Conservation (phyloP, 2,329 filamentous ascomycete species). For the Zalaria obscura region DNA sequence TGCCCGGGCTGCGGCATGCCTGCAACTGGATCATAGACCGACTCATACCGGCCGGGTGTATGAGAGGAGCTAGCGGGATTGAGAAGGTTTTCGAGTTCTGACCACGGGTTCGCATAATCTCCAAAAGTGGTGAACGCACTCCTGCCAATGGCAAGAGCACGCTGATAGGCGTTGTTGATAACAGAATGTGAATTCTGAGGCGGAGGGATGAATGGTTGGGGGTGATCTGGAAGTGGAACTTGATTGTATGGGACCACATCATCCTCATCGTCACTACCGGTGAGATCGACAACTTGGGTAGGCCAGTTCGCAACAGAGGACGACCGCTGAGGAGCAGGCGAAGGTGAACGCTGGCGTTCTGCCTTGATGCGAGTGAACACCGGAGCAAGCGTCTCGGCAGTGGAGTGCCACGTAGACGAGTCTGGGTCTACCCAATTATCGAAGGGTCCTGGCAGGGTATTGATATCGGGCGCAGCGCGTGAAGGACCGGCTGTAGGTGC, state of each 20-base stretch:
- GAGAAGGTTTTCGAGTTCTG: too few relatives aligned
- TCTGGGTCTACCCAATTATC: background rate
- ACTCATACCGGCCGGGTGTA: background rate
- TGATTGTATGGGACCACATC: conserved; percentile 3
- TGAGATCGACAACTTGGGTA: conserved; percentile 16
- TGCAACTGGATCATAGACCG: background rate
- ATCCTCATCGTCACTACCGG: conserved; percentile 15
- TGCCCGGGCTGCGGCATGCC: too few relatives aligned
- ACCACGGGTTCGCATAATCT: too few relatives aligned
- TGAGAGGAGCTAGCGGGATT: too few relatives aligned
- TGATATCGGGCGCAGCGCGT: background rate
- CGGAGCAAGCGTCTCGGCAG: background rate
- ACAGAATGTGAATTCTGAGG: background rate
- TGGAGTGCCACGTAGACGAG: background rate
- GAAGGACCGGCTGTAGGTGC: conserved; percentile 2
- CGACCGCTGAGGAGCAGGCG: background rate
- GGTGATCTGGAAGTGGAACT: too few relatives aligned
- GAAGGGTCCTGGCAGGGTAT: too few relatives aligned
- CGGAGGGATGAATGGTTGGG: background rate
- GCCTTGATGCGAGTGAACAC: background rate
- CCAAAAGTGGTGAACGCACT: too few relatives aligned
- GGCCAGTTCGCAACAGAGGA: conserved; percentile 1
- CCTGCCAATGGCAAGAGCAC: too few relatives aligned
- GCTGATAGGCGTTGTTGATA: too few relatives aligned
- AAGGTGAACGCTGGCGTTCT: conserved; percentile 4